Base-by-base conservation (phyloP, 345 rosid species). In the Kandelia obovata region DNA sequence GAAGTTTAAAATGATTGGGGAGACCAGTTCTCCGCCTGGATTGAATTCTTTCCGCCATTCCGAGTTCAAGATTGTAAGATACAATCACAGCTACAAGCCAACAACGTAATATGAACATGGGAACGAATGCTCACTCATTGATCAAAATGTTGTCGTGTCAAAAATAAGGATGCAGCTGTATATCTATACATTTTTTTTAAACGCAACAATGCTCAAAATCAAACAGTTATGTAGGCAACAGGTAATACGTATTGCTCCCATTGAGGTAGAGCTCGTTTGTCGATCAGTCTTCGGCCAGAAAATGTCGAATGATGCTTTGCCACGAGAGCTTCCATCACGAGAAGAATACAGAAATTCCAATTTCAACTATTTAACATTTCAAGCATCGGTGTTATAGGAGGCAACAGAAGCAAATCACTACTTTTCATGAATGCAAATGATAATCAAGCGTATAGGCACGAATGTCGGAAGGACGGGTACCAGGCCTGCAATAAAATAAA, bases 391-490 rank as follows among this genome's bases (percentile, higher is more conserved):
- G 21, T 28, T 23, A 71, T 30, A 16, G 13, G 11, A 6, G 30
- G 51, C 70, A 27, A 49, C 43, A 15, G 43, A 20, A 4, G 53
- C 34, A 25, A 70, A 67, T 65, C 27, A 55, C 74, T 74, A 53
- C 35, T 10, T 26, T 46, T 91, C 85, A 94, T 6, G 80, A 85
- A 78, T 81, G 91, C 75, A 87, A 62, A 83, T 94, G 96, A 70
- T 89, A 58, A 61, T 89, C 96, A n/a, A 94, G 92, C 56, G 88
- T 79, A 55, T 78, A 89, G 71, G 95, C 92, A 0, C 76, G 84
- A n/a, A 87, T 88, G 74, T 91, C 97, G 20, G 97, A 91, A 61
- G 98, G 92, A 75, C 91, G 84, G 26, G 97, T 84, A 70, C 97
- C 97, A 21, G 94, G 97, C 86, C 97, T 94, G 87, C 72, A 75